A percentile compares a stretch with the other conserved stretches of the same genome.
Conservation (phyloP, 352 stramenopile species). For the Pythium volutum region DNA sequence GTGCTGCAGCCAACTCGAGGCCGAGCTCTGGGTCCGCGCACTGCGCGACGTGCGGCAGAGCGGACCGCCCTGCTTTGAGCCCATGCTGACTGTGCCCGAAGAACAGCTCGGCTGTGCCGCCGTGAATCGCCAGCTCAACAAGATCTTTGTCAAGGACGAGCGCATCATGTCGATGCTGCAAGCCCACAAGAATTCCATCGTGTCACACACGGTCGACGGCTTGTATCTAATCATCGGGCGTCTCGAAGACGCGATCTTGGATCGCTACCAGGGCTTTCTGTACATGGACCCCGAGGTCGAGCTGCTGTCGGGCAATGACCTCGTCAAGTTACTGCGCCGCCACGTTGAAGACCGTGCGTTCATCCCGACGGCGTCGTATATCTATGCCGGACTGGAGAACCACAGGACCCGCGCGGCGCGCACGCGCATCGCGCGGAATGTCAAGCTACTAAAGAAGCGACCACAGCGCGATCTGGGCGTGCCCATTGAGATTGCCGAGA, state of each 20-base stretch:
- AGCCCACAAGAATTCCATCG: constrained; percentile 48
- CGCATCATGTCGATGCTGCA: constrained; percentile 46
- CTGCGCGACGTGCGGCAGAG: constrained; percentile 46
- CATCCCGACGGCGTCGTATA: constrained; percentile 44
- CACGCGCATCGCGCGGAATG: constrained; percentile 38
- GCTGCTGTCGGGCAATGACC: constrained; percentile 66
- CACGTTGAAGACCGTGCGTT: constrained; percentile 83
- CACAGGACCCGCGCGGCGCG: constrained; percentile 34
- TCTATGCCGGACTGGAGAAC: constrained; percentile 59
- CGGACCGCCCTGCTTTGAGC: constrained; percentile 53
- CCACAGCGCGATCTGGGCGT: constrained; percentile 62
- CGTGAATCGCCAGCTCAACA: constrained; percentile 67
- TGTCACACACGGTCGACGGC: constrained; percentile 42
- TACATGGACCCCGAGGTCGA: constrained; percentile 62
- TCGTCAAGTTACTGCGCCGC: constrained; percentile 69
- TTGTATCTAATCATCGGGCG: constrained; percentile 62
- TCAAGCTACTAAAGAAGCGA: constrained; percentile 60
- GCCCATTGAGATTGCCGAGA: constrained; percentile 47
- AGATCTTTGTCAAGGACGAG: constrained; percentile 75
- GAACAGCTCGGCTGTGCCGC: constrained; percentile 52
- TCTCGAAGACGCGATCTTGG: constrained; percentile 68
- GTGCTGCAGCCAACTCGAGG: constrained; percentile 73
- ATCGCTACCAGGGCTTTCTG: constrained; percentile 56
- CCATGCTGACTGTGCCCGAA: constrained; percentile 54
- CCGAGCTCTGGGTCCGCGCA: constrained; percentile 76